Conservation (phyloP, 768 basidiomycete genomes). For the Agaricus sinodeliciosus region DNA sequence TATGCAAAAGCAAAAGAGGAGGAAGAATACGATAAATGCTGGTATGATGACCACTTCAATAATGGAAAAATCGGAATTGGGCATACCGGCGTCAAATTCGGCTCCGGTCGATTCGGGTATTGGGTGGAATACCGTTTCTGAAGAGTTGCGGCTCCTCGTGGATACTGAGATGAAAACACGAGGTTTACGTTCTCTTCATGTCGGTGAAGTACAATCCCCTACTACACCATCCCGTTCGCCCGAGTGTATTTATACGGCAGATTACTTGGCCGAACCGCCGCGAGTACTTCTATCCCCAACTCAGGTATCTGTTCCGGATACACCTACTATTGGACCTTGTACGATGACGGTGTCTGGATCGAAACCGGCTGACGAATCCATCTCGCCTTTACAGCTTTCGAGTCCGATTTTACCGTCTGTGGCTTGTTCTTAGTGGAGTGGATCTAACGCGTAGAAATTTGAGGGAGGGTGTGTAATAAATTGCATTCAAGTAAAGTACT, state of each 20-base stretch:
- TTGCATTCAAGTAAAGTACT: no score
- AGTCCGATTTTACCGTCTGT: neutral
- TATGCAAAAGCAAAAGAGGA: neutral
- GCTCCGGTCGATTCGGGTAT: no score
- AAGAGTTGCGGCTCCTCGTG: neutral
- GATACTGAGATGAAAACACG: neutral
- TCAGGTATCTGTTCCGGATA: neutral
- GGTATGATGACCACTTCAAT: no score
- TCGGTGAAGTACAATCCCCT: neutral
- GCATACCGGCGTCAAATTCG: neutral
- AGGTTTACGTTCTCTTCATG: neutral
- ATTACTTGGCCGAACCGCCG: neutral
- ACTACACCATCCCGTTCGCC: neutral
- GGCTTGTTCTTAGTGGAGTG: neutral
- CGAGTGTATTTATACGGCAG: no score
- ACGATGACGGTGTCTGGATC: neutral
- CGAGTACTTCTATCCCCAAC: neutral
- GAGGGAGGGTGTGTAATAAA: neutral
- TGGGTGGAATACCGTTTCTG: neutral
- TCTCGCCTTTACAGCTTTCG: constrained; percentile 1
- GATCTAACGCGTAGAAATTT: neutral
- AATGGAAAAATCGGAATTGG: neutral
- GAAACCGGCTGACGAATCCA: neutral
- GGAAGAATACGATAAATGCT: neutral
- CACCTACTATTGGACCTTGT: neutral